phyloP scores from a whole-genome alignment of 441 rosid genomes.

The Pelargonium citronellum region DNA sequence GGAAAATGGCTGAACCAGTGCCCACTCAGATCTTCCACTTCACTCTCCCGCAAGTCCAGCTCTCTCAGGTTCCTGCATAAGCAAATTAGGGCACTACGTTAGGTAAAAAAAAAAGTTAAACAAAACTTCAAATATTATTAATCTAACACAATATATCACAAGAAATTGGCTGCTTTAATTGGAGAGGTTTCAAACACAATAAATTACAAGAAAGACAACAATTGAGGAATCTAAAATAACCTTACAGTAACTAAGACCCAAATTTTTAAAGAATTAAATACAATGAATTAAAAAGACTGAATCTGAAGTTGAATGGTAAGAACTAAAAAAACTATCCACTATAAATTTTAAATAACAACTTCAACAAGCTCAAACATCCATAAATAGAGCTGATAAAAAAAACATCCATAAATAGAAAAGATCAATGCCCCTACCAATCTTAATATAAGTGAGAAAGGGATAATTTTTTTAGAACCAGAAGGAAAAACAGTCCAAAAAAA shows the following conservation, averaged over 20 bases:
- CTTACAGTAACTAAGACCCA: too few species aligned
- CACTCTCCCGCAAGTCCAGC: conserved; percentile 93
- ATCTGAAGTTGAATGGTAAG: neutral
- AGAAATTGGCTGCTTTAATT: too few species aligned
- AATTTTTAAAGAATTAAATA: too few species aligned
- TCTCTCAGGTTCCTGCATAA: conserved; percentile 59
- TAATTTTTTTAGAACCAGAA: neutral
- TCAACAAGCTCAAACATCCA: neutral
- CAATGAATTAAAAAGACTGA: neutral
- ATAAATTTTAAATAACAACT: neutral
- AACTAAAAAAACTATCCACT: neutral
- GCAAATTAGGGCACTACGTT: neutral
- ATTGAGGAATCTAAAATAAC: too few species aligned
- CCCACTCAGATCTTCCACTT: conserved; percentile 76
- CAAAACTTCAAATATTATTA: neutral
- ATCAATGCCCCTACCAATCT: neutral
- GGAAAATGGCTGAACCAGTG: conserved; percentile 88
- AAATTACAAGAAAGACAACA: too few species aligned
- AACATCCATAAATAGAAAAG: neutral
- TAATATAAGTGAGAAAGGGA: neutral
- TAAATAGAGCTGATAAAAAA: too few species aligned
- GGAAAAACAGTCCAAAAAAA: neutral
- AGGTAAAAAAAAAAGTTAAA: neutral
- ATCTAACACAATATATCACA: too few species aligned
- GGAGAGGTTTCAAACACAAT: too few species aligned